Percentiles rank a stretch among this genome's conserved stretches.
phyloP scores from a whole-genome alignment of 192 early-diverging fungal genomes.

The Phlyctochytrium arcticum region DNA sequence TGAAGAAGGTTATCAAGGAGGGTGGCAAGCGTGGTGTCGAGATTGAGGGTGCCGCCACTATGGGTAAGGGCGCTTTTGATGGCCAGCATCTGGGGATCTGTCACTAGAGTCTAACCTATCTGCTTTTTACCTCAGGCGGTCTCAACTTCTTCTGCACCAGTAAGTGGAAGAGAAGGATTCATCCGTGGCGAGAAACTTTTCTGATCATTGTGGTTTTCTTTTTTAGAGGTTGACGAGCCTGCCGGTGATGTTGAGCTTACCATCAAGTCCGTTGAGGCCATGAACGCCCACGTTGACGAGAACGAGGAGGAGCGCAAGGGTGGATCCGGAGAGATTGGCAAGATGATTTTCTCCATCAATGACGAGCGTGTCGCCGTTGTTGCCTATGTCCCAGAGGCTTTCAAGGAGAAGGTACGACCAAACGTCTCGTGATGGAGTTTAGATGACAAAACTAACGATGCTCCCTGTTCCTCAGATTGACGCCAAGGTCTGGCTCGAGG shows the following conservation, averaged over 20 bases:
- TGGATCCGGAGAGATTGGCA: constrained; percentile 25
- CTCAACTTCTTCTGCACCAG: constrained; percentile 23
- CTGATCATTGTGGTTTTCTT: too few species aligned
- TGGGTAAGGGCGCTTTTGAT: constrained; percentile 5
- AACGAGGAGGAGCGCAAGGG: constrained; percentile 24
- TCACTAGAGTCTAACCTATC: background rate
- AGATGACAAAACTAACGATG: background rate
- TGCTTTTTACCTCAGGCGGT: background rate
- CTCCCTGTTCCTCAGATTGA: constrained; percentile 9
- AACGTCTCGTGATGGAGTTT: too few species aligned
- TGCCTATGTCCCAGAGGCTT: constrained; percentile 15
- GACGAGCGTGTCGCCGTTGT: constrained; percentile 22
- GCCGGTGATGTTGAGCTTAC: constrained; percentile 21
- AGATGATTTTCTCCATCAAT: constrained; percentile 22
- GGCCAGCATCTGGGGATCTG: background rate
- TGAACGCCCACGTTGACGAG: constrained; percentile 20
- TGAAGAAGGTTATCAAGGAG: constrained; percentile 29
- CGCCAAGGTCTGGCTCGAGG: constrained; percentile 18
- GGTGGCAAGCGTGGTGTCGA: constrained; percentile 28
- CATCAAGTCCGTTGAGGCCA: constrained; percentile 23
- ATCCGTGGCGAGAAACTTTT: too few species aligned
- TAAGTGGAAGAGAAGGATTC: too few species aligned
- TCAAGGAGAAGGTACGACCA: constrained; percentile 6
- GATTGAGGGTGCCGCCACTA: constrained; percentile 26
- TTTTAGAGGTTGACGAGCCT: constrained; percentile 25